Evolutionary conservation across 1,139 yeast species (phyloP).

Genomic region (Saccharomycopsis crataegensis): DNA sequence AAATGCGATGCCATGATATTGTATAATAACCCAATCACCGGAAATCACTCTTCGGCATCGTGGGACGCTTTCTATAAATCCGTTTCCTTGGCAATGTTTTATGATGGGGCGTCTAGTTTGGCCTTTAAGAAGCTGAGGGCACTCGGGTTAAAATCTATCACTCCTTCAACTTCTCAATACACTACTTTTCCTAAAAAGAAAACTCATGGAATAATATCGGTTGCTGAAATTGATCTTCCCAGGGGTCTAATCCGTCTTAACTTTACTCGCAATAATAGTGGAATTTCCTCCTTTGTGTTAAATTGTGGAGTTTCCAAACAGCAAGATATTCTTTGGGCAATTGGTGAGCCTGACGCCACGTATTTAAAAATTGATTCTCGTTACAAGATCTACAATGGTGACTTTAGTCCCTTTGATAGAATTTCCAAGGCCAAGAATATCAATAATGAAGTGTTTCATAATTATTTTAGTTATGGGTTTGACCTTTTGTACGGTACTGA

Average conservation of each 20-base stretch:
- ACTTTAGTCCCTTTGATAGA: slow-evolving; percentile 8
- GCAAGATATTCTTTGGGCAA: slow-evolving; percentile 35
- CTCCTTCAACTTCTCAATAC: background rate
- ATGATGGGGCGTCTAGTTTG: too few relatives aligned
- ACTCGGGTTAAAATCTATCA: background rate
- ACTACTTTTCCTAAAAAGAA: background rate
- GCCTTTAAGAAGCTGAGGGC: too few relatives aligned
- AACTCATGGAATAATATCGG: background rate
- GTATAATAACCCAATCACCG: background rate
- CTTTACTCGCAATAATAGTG: slow-evolving; percentile 11
- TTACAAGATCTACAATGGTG: slow-evolving; percentile 34
- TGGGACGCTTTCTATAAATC: too few relatives aligned
- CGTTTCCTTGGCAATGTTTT: too few relatives aligned
- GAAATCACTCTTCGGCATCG: background rate
- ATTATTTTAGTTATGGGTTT: slow-evolving; percentile 37
- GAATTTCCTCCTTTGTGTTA: slow-evolving; percentile 15
- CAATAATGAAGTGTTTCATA: slow-evolving; percentile 34
- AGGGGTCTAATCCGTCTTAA: slow-evolving; percentile 20
- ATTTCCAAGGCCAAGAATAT: background rate
- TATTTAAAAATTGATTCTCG: slow-evolving; percentile 40
- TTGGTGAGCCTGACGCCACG: slow-evolving; percentile 43
- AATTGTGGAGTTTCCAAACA: slow-evolving; percentile 36
- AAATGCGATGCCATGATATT: slow-evolving; percentile 6
- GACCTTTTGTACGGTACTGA: slow-evolving; percentile 38
- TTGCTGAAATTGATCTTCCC: slow-evolving; percentile 17